Evolutionary conservation across 768 basidiomycete species (phyloP), one percentile per base, ranked within the genome.

Genomic region (Tricholoma terreum): DNA sequence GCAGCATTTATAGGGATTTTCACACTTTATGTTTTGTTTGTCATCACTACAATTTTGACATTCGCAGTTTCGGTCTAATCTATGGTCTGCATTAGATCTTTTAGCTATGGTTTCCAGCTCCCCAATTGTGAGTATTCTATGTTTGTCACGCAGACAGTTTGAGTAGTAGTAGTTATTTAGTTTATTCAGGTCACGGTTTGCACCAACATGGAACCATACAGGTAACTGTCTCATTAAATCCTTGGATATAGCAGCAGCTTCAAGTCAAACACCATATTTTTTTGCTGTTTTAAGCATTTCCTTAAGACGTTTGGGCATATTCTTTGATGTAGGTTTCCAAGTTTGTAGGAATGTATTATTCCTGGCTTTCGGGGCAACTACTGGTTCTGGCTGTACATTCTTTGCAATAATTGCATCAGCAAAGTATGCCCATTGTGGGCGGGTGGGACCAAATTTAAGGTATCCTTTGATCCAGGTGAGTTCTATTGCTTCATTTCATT

Each of bases 121-220:
- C 1, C 59, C 61, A 10, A 64, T 60, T 17, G 51, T 59, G 10
- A 2, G 24, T 6, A 65, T 56, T 10, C 54, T 51, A 45, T 66
- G 64, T 3, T 61, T 58, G 1, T 38, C 22, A 17, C 14, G 62
- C 8, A 57, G 63, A 56, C 67, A 66, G 6, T 55, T 45, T 30
- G 56, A 59, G 17, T 51, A 38, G 33, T 50, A 10, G 27, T 27
- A 35, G 14, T 59, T 50, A 15, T 55, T 60, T 6, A 54, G 33
- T 0, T n/a, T 4, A 2, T 54, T 40, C 6, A 38, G 60, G n/a
- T 35, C 27, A 2, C 27, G 8, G 5, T 61, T 56, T 21, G 34
- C 59, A n/a, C 56, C 64, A 2, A 24, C 53, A 55, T 76, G 75
- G 55, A 68, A 63, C 73, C 71, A 76, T 0, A 74, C 66, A 17